Evolutionary conservation across 148 eudicot species (phyloP), one percentile per base, ranked within the genome.

Genomic region (Chenopodium berlandieri): DNA sequence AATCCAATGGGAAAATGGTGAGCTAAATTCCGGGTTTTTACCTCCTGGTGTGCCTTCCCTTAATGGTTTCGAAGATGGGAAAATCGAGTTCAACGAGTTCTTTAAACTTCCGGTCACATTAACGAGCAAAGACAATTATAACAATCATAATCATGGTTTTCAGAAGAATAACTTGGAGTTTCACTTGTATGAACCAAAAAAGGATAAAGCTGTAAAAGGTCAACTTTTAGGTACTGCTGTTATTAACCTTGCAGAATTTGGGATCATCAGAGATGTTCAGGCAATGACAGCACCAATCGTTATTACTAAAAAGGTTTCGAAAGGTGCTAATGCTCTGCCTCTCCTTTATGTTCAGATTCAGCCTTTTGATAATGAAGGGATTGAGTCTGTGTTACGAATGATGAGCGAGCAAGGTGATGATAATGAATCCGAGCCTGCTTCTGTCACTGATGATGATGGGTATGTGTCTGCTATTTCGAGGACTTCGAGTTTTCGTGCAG

Each of bases 1-100:
- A 76, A 93, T 95, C 63, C 94, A 93, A 82, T 95, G 99, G 99
- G 91, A 93, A 83, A 93, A 95, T 75, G 94, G 94, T 4, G 96
- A 91, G 5, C 91, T 89, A 6, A 88, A 76, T 78, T 84, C 92
- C 1, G 97, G 99, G 2, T 88, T 86, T 71, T 78, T 93, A 56
- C 85, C 91, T 30, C 89, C 97, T 27, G 89, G 84, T 60, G 90
- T 89, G 37, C 88, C 90, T 16, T 81, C 88, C 27, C 79, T 88
- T 32, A 83, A 81, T 76, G 88, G 90, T 0, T 88, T 88, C 47
- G 94, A 89, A 34, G 86, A 91, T 56, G 86, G 87, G 11, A 87
- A 68, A 23, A 90, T 95, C 56, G 91, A 86, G 70, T 91, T 92
- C 80, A 88, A 92, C 14, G 91, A 92, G 75, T 90, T 91, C 79